Conservation (phyloP, 2,329 filamentous ascomycete species). For the Fragosphaeria purpurea region DNA sequence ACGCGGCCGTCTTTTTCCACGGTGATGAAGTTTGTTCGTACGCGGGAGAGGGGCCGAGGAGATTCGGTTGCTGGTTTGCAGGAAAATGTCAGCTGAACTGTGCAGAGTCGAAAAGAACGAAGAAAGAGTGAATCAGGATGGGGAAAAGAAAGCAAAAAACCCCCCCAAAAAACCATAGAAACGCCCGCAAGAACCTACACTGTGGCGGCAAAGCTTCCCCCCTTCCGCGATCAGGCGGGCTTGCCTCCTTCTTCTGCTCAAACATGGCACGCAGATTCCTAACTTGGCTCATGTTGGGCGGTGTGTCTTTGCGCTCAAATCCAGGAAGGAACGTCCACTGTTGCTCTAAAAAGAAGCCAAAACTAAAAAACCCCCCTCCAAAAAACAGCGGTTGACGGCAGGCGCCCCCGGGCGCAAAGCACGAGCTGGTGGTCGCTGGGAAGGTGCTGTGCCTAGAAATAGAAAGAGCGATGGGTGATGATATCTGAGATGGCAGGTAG, state of each 20-base stretch:
- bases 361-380: too few species aligned
- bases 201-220: constrained; percentile 45
- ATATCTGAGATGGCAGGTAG: too few species aligned
- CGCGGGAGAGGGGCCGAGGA: constrained; percentile 60
- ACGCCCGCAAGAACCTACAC: constrained; percentile 25
- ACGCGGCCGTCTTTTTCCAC: constrained; percentile 56
- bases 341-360: background rate
- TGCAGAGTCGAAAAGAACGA: constrained; percentile 8
- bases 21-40: constrained; percentile 65
- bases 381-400: constrained; percentile 1
- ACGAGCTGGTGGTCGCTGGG: too few species aligned
- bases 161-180: too few species aligned
- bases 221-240: constrained; percentile 59
- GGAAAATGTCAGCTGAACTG: constrained; percentile 7
- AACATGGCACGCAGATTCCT: constrained; percentile 73
- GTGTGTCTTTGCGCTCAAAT: background rate
- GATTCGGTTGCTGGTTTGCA: constrained; percentile 26
- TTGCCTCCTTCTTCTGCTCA: constrained; percentile 59
- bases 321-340: background rate
- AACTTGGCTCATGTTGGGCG: constrained; percentile 53
- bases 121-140: constrained; percentile 15
- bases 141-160: background rate
- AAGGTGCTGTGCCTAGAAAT: too few species aligned
- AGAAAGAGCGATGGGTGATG: too few species aligned
- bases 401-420: constrained; percentile 9